Evolutionary conservation across 805 yeast species (phyloP).

Genomic region (Candida nanaspora): DNA sequence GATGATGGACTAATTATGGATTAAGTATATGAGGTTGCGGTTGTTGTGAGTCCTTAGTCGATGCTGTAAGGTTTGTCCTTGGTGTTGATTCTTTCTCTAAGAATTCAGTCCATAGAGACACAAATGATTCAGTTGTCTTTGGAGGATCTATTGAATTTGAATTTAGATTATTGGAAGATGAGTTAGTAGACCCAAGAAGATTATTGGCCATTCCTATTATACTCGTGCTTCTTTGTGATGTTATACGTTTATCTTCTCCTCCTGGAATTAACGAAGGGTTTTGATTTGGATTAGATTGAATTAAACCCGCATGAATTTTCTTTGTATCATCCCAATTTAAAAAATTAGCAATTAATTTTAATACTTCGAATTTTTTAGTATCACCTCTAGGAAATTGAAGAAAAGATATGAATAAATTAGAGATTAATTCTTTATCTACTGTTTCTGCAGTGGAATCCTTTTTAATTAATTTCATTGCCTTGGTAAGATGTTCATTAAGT

Average conservation of each 20-base stretch:
- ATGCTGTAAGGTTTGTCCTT: too few relatives aligned
- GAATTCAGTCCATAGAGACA: conserved; percentile 73
- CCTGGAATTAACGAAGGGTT: conserved; percentile 23
- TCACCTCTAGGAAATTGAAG: conserved; percentile 87
- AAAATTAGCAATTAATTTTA: conserved; percentile 74
- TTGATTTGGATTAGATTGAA: conserved; percentile 8
- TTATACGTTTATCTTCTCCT: conserved; percentile 7
- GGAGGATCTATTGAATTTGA: conserved; percentile 22
- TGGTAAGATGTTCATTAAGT: conserved; percentile 90
- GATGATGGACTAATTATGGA: too few relatives aligned
- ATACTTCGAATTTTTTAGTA: conserved; percentile 87
- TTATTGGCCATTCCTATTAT: conserved; percentile 6
- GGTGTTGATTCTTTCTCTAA: conserved; percentile 62
- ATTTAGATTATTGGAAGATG: conserved; percentile 23
- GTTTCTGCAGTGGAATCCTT: conserved; percentile 67
- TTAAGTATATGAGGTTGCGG: too few relatives aligned
- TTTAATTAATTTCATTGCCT: conserved; percentile 79
- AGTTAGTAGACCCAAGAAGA: conserved; percentile 11
- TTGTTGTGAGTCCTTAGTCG: too few relatives aligned
- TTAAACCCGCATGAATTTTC: conserved; percentile 67
- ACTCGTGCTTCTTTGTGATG: background rate
- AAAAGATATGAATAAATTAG: conserved; percentile 81
- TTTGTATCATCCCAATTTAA: conserved; percentile 85
- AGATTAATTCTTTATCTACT: conserved; percentile 82
- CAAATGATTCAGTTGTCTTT: conserved; percentile 37